Base-by-base conservation (phyloP, 345 rosid genomes). In the Litchi chinensis region DNA sequence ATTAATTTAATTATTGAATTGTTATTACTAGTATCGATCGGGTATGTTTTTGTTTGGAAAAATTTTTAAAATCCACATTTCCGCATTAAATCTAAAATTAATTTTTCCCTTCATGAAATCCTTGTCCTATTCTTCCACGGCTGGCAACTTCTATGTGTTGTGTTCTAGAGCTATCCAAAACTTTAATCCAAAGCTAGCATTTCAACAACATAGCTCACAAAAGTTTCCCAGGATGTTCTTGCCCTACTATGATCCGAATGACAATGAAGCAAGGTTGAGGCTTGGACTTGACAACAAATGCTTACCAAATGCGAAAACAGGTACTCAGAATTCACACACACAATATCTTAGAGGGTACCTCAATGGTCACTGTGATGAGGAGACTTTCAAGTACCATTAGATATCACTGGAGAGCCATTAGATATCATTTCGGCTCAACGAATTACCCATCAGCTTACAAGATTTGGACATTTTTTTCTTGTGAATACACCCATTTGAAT, bases 401-500 rank as follows among this genome's bases (percentile, higher is more conserved):
- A 85, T 41, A 84, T 93, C 65, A 92, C n/a, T n/a, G 98, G 98
- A 62, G 93, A 88, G 80, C 83, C 89, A 13, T 89, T 96, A 1
- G 78, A 85, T 41, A 84, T 93, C 65, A 92, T 95, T 82, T 92
- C 95, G 8, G 82, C 92, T 40, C 86, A 92, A 21, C 93, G 94
- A 26, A 93, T 95, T 79, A 91, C 91, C n/a, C 97, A 95, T 81
- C 88, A 93, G 39, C 95, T 93, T 81, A 95, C 98, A 24, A 95
- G 98, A 97, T 91, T 59, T 26, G 28, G 28, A 26, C 0, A 26
- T 26, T 26, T 26, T 26, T 26, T 26, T 26, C 1, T 26, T 26
- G 28, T 21, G 84, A 13, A 39, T 57, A 10, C 26, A 40, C 68
- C 15, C 3, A 5, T 10, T 41, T 13, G 15, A 48, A 26, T 24